Percentiles rank a stretch among this genome's conserved stretches.
Evolutionary conservation across 805 yeast genomes (phyloP).

Genomic region (Candida ascalaphidarum): DNA sequence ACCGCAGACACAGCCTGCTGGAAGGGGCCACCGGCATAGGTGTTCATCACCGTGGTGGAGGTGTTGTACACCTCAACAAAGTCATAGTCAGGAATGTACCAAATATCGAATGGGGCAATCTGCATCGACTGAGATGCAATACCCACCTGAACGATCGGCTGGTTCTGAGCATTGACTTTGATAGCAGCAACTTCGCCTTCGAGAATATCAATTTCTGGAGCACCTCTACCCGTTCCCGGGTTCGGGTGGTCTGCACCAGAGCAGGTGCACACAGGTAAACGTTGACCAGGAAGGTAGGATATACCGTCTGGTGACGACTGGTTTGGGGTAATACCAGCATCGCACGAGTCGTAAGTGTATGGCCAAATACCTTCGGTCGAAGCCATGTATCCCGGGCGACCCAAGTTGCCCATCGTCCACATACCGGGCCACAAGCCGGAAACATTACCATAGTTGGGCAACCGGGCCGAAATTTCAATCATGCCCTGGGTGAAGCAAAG

Average conservation of each 20-base stretch:
- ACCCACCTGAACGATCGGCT: conserved; percentile 8
- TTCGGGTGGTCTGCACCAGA: conserved; percentile 29
- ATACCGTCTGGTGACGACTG: conserved; percentile 32
- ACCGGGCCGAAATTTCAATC: conserved; percentile 18
- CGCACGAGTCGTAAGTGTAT: conserved; percentile 28
- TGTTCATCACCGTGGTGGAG: conserved; percentile 25
- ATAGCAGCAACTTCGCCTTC: conserved; percentile 12
- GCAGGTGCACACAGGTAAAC: conserved; percentile 24
- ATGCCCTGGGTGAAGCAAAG: conserved; percentile 26
- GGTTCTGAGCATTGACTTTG: no score
- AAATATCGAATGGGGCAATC: conserved; percentile 36
- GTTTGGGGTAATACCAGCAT: conserved; percentile 28
- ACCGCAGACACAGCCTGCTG: conserved; percentile 32
- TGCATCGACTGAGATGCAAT: conserved; percentile 30
- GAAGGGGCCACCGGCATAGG: conserved; percentile 28
- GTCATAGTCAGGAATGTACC: conserved; percentile 34
- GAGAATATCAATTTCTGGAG: conserved; percentile 21
- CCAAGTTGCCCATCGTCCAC: conserved; percentile 32
- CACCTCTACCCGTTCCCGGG: conserved; percentile 29
- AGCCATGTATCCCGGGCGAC: conserved; percentile 27
- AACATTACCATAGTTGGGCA: conserved; percentile 23
- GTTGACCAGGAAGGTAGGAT: conserved; percentile 29
- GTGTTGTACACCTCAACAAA: conserved; percentile 18
- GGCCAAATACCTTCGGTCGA: conserved; percentile 33
- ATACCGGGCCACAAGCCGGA: conserved; percentile 32